Evolutionary conservation across 805 yeast species (phyloP), one percentile per base, ranked within the genome.

Genomic region (Sugiyamaella smithiae): DNA sequence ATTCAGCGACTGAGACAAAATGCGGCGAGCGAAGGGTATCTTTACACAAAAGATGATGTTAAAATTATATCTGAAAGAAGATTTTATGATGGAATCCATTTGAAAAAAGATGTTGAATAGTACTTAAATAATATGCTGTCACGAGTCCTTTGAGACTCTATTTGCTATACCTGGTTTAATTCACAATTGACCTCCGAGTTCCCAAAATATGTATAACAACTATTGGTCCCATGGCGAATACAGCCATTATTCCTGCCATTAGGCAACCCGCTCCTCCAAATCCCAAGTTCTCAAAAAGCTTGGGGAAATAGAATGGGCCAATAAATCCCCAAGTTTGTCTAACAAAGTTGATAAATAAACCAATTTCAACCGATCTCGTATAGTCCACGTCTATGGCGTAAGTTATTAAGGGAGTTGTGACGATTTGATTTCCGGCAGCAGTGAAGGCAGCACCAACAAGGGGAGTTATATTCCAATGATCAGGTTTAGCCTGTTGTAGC

Each of bases 271-370:
- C 51, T 5, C 54, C 54, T 5, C 45, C 48, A 12, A 50, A 43
- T 20, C 57, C 59, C 7, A 62, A 29, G 38, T 50, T 57, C 6
- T 46, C 53, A 40, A 62, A 54, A 65, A 62, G 61, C 8, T 40
- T 35, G 5, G 66, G 66, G 46, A 62, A 62, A 50, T 59, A 62
- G 51, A 62, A 62, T n/a, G 67, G 67, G 11, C 63, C 66, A 23
- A 60, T 49, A 36, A 62, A 62, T 11, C 64, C 66, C 40, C 53
- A 52, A 8, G 48, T 28, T 31, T 61, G 65, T 35, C 67, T 48
- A 23, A 59, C 37, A 22, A 60, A 35, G 19, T 58, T 60, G 33
- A 62, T 49, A 35, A 55, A 61, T 19, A 57, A 47, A 2, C 65
- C 61, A n/a, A 54, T 46, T 14, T 61, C 62, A 12, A 62, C 49